Conservation (phyloP, 2,329 filamentous ascomycete species). For the Tolypocladium amazonense region DNA sequence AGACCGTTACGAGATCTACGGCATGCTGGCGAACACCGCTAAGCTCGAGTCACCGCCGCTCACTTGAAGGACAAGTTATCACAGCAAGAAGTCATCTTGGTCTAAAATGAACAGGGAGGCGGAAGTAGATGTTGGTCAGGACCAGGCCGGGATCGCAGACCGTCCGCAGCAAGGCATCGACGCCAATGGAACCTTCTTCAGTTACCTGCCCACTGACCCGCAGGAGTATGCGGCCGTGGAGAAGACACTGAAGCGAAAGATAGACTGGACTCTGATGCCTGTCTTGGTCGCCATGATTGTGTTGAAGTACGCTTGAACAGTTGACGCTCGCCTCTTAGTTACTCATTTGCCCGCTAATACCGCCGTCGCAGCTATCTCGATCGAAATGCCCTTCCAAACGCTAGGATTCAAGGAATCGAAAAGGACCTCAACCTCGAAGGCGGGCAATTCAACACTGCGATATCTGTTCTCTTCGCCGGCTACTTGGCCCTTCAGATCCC, state of each 20-base stretch:
- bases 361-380: not conserved
- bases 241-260: not conserved
- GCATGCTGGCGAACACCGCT: not conserved
- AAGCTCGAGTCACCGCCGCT: not conserved
- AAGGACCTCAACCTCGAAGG: not conserved
- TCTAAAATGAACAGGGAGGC: not conserved
- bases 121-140: not conserved
- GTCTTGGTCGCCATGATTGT: not conserved
- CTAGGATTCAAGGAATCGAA: not conserved
- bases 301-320: not conserved
- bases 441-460: slow-evolving; percentile 7
- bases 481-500: slow-evolving; percentile 20
- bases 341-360: not conserved
- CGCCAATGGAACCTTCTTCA: not conserved
- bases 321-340: not conserved
- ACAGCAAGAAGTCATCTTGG: too few species aligned
- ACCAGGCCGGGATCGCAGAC: not conserved
- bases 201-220: not conserved
- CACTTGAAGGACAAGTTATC: not conserved
- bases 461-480: slow-evolving; percentile 26
- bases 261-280: not conserved
- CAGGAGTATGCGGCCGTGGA: not conserved
- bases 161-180: not conserved
- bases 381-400: not conserved
- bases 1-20: not conserved